Evolutionary conservation across 108 stramenopile genomes (phyloP).

Genomic region (Cyclotella sp.): DNA sequence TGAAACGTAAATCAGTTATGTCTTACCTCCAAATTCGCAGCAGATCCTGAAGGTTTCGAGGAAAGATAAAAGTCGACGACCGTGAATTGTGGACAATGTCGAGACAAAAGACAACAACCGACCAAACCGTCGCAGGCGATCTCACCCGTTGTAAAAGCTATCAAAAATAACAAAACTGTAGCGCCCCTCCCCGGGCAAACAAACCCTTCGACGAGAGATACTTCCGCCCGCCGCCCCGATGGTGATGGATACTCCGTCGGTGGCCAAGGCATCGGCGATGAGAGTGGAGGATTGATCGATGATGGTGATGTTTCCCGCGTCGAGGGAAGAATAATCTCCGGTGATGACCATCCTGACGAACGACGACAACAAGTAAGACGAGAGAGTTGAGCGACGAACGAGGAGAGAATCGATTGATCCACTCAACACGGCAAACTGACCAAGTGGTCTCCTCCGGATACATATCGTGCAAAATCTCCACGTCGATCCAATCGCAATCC

Average conservation of each 20-base stretch:
- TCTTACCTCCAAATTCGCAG: constrained; percentile 26
- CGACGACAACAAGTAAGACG: too few species aligned
- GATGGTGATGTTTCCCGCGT: not conserved
- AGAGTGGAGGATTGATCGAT: not conserved
- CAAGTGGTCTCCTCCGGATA: constrained; percentile 24
- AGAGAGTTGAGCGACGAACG: too few species aligned
- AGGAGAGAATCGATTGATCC: too few species aligned
- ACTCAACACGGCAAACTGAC: not conserved
- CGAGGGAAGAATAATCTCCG: constrained; percentile 11
- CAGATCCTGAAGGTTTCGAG: constrained; percentile 21
- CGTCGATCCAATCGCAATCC: constrained; percentile 13
- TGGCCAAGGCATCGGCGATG: not conserved
- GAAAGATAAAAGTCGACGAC: too few species aligned
- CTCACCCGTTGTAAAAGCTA: constrained; percentile 17
- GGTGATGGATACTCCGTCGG: not conserved
- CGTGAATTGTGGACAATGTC: too few species aligned
- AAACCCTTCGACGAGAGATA: not conserved
- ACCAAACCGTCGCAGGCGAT: too few species aligned
- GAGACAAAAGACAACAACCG: too few species aligned
- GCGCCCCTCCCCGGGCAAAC: constrained; percentile 14
- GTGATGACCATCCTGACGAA: constrained; percentile 10
- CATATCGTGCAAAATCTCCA: constrained; percentile 10
- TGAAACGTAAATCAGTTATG: not conserved
- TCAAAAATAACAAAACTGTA: constrained; percentile 32
- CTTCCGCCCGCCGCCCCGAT: not conserved